Base-by-base conservation (phyloP, 306 rosid species). In the Vigna unguiculata region DNA sequence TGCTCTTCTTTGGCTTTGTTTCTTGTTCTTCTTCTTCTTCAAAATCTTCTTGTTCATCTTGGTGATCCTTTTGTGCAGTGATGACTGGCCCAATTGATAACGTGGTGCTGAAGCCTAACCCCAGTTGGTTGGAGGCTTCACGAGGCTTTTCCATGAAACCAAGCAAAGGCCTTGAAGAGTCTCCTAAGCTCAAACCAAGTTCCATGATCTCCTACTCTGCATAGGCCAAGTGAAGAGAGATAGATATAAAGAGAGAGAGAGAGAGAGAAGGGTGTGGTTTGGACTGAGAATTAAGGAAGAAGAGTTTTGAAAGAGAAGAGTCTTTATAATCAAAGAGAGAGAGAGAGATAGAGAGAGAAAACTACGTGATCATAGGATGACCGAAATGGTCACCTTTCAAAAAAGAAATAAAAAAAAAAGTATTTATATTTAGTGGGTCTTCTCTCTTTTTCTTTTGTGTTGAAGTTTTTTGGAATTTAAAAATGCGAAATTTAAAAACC, bases 181-280 rank as follows among this genome's bases (percentile, higher is more conserved):
- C 96, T 20, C 98, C 98, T 25, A 96, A 83, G 74, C 93, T 92
- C 38, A 96, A 83, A 67, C 88, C 99, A 43, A 96, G 85, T 82
- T 96, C 98, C 99, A 95, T 90, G 74, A n/a, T 71, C 55, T 71
- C n/a, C 41, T 72, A 66, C 45, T 76, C 55, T 41, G 47, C 69
- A 65, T 84, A 78, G 43, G 62, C 66, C 11, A 21, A 28, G 17
- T 17, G 59, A 17, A 34, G 25, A 36, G 21, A 59, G 4, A 28
- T 0, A 60, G 30, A 70, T 16, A 49, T 46, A 21, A 78, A 60
- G 28, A 59, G 45, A 40, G 12, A 21, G 49, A 64, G 21, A 61
- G 54, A 63, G 71, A 32, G 45, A 61, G 69, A 60, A 60, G 79
- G 78, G 48, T 57, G 59, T 57, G 75, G 46, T 13, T 69, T 52